Conservation (phyloP, 345 rosid genomes). For the Nasturtium officinale region DNA sequence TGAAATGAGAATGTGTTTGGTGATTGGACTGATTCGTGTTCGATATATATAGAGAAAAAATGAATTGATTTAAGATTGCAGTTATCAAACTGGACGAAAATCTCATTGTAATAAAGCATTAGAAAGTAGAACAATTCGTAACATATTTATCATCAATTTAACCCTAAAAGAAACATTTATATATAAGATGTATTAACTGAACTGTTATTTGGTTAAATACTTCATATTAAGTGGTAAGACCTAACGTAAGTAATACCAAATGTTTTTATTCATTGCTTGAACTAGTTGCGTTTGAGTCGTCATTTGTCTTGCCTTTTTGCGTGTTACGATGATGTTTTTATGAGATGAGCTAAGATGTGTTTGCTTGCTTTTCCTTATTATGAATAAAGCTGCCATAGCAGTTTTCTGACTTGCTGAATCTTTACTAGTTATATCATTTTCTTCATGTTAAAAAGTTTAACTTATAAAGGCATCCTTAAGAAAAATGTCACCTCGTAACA, state of each 20-base stretch:
- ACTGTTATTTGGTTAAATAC: neutral
- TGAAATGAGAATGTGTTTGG: constrained; percentile 18
- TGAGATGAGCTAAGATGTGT: too few species aligned
- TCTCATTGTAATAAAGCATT: neutral
- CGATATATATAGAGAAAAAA: constrained; percentile 10
- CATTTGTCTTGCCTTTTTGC: constrained; percentile 20
- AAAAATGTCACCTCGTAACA: too few species aligned
- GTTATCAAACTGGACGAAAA: constrained; percentile 16
- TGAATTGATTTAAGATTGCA: neutral
- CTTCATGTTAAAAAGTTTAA: too few species aligned
- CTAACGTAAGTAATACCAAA: neutral
- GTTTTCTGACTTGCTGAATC: too few species aligned
- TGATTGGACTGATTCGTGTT: constrained; percentile 4
- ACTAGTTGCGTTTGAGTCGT: neutral
- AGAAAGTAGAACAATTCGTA: constrained; percentile 13
- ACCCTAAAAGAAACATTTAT: constrained; percentile 16
- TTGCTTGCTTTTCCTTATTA: too few species aligned
- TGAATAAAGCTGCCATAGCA: too few species aligned
- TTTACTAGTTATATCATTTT: too few species aligned
- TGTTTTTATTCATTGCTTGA: neutral
- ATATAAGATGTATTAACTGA: neutral
- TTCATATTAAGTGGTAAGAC: neutral
- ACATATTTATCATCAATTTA: constrained; percentile 14
- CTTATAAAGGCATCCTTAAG: too few species aligned
- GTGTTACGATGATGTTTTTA: neutral